Conservation (phyloP, 2,329 filamentous ascomycete species). For the Orbilia oligospora region DNA sequence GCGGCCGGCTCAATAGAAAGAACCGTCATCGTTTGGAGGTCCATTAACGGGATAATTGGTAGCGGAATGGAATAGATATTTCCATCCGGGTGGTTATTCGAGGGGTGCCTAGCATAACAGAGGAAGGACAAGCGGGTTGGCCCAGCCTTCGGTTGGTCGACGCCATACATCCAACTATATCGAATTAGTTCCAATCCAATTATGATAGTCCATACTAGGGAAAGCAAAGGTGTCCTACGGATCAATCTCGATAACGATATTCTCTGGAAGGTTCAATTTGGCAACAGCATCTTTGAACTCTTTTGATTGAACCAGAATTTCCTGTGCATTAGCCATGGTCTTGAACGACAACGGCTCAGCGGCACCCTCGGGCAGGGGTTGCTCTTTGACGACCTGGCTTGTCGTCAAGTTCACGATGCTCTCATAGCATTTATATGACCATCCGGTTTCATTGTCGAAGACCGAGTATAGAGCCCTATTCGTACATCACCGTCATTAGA, state of each 20-base stretch:
- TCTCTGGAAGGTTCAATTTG: slow-evolving; percentile 70
- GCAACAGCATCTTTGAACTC: slow-evolving; percentile 70
- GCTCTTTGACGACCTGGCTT: slow-evolving; percentile 70
- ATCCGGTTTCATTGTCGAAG: slow-evolving; percentile 62
- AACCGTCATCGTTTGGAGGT: slow-evolving; percentile 72
- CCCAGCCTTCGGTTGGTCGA: slow-evolving; percentile 66
- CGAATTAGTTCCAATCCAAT: slow-evolving; percentile 71
- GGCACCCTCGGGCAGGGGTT: slow-evolving; percentile 69
- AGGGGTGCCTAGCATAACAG: slow-evolving; percentile 68
- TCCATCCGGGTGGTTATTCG: slow-evolving; percentile 70
- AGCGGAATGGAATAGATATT: slow-evolving; percentile 77
- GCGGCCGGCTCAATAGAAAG: slow-evolving; percentile 74
- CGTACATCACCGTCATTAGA: slow-evolving; percentile 69
- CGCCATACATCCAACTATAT: slow-evolving; percentile 78
- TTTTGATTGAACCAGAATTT: slow-evolving; percentile 66
- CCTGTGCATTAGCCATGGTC: slow-evolving; percentile 63
- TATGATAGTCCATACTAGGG: slow-evolving; percentile 70
- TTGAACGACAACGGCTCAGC: slow-evolving; percentile 61
- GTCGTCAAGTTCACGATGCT: slow-evolving; percentile 71
- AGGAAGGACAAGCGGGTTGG: slow-evolving; percentile 71
- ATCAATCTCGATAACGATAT: slow-evolving; percentile 70
- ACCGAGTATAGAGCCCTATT: slow-evolving; percentile 41
- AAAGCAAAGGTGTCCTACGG: slow-evolving; percentile 70
- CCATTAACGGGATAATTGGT: slow-evolving; percentile 74
- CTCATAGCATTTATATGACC: slow-evolving; percentile 72